Conservation (phyloP, 805 yeast species). For the Zygotorulaspora sp. region DNA sequence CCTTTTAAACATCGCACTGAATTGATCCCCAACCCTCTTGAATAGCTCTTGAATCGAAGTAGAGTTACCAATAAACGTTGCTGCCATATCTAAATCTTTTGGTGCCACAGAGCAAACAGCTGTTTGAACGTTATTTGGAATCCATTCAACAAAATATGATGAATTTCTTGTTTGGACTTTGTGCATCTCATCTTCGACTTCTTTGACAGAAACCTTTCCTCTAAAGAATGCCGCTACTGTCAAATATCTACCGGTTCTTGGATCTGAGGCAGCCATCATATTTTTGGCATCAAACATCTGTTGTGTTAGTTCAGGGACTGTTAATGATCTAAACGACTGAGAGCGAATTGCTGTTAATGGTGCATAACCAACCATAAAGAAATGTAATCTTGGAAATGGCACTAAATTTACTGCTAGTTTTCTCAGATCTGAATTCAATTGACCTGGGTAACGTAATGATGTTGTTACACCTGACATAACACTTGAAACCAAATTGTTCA, state of each 20-base stretch:
- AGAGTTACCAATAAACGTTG: constrained; percentile 89
- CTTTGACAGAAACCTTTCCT: constrained; percentile 88
- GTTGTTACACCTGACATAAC: constrained; percentile 97
- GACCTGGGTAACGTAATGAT: constrained; percentile 91
- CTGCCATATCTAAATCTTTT: constrained; percentile 78
- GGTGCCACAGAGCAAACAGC: constrained; percentile 92
- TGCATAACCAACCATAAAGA: constrained; percentile 93
- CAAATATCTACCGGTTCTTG: constrained; percentile 83
- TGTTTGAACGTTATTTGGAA: constrained; percentile 91
- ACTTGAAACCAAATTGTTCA: constrained; percentile 77
- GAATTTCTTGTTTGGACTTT: constrained; percentile 78
- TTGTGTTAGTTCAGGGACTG: constrained; percentile 89
- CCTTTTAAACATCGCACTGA: constrained; percentile 87
- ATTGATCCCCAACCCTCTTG: constrained; percentile 84
- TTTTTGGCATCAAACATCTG: constrained; percentile 89
- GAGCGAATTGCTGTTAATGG: constrained; percentile 81
- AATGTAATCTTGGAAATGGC: constrained; percentile 92
- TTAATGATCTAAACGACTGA: constrained; percentile 73
- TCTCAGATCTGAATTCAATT: constrained; percentile 86
- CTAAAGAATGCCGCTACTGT: constrained; percentile 93
- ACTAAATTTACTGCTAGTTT: constrained; percentile 91
- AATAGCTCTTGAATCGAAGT: constrained; percentile 90
- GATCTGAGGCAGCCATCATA: constrained; percentile 96
- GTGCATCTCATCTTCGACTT: constrained; percentile 91
- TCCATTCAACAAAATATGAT: constrained; percentile 89